Evolutionary conservation across 768 basidiomycete genomes (phyloP).

Genomic region (Punctularia strigosozonata): DNA sequence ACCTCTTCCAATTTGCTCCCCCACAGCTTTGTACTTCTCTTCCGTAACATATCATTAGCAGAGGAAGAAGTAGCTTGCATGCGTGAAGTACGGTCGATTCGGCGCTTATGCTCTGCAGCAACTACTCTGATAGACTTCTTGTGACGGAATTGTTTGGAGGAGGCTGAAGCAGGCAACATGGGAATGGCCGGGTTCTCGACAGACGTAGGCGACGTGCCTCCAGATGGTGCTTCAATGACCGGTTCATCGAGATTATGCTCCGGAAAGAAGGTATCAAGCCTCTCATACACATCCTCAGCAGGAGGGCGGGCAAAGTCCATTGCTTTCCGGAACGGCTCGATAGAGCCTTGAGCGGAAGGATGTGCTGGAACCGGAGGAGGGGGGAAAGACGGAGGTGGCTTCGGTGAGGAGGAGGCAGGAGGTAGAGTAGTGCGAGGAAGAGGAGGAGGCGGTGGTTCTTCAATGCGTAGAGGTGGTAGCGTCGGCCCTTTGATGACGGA

Average conservation of each 20-base stretch:
- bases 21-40: constrained; percentile 93
- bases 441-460: no score
- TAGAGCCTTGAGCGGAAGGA: not conserved
- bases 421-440: no score
- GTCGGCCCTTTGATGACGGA: no score
- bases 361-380: constrained; percentile 22
- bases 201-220: constrained; percentile 67
- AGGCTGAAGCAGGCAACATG: constrained; percentile 26
- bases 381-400: constrained; percentile 8
- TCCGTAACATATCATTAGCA: constrained; percentile 47
- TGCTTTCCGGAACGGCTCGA: no score
- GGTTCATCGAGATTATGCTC: constrained; percentile 94
- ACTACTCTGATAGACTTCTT: constrained; percentile 92
- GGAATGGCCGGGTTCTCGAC: constrained; percentile 32
- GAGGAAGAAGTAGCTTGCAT: constrained; percentile 36
- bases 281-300: constrained; percentile 87
- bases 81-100: constrained; percentile 59
- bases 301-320: constrained; percentile 87
- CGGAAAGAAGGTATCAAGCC: constrained; percentile 91
- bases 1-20: constrained; percentile 90
- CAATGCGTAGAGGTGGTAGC: no score
- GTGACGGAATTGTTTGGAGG: constrained; percentile 36
- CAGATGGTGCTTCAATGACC: constrained; percentile 77
- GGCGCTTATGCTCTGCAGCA: constrained; percentile 76
- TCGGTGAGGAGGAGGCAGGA: no score